Percentiles rank a stretch among this genome's conserved stretches.
phyloP scores from a whole-genome alignment of 805 yeast species.

The Pichia kluyveri region DNA sequence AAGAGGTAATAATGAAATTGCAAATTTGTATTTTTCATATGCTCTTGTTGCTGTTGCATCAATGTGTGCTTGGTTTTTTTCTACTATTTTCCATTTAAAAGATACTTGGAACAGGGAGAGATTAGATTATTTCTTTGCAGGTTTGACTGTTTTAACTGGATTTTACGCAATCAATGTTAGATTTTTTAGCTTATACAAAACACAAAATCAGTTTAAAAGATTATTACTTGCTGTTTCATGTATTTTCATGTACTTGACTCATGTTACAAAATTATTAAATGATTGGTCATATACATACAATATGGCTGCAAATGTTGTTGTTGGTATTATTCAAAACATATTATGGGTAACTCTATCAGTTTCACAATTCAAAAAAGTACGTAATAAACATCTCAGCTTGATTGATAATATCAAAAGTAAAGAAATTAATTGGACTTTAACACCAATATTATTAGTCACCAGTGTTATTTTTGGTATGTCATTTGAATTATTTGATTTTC shows the following conservation, averaged over 20 bases:
- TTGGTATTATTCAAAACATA: conserved; percentile 70
- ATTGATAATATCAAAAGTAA: conserved; percentile 17
- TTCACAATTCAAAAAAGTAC: conserved; percentile 20
- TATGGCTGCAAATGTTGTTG: conserved; percentile 78
- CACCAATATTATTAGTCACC: conserved; percentile 44
- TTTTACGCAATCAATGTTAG: conserved; percentile 62
- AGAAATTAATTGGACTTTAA: conserved; percentile 34
- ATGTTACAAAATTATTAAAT: conserved; percentile 52
- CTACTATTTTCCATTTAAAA: conserved; percentile 80
- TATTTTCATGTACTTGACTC: conserved; percentile 45
- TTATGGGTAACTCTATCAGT: conserved; percentile 35
- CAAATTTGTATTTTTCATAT: conserved; percentile 29
- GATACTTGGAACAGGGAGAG: conserved; percentile 75
- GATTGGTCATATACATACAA: conserved; percentile 92
- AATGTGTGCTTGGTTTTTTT: conserved; percentile 81
- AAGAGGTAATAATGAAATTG: conserved; percentile 18
- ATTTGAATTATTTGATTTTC: conserved; percentile 86
- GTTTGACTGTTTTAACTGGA: conserved; percentile 75
- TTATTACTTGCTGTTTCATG: conserved; percentile 33
- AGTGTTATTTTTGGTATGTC: conserved; percentile 67
- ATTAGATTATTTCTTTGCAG: conserved; percentile 88
- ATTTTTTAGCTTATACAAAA: conserved; percentile 46
- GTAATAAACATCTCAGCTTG: conserved; percentile 11
- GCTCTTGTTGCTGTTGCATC: conserved; percentile 52
- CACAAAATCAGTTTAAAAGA: conserved; percentile 22